Conservation (phyloP, 2,329 filamentous ascomycete species). For the Colletotrichum graminicola region DNA sequence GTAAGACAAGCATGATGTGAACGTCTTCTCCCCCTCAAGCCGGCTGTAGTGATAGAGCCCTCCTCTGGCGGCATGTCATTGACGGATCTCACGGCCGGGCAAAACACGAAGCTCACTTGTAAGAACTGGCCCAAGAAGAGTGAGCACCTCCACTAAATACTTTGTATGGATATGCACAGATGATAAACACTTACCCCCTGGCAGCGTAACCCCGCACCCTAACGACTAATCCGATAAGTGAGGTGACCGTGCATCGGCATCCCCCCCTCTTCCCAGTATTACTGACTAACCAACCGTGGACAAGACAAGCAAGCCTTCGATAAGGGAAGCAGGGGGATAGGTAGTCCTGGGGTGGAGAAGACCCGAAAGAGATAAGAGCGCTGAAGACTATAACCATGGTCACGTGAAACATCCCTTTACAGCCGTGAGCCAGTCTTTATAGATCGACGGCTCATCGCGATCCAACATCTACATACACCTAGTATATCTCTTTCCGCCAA, state of each 20-base stretch:
- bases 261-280: neutral
- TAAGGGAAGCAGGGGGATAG: neutral
- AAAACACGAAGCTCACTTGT: slow-evolving; percentile 24
- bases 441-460: slow-evolving; percentile 18
- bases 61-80: slow-evolving; percentile 52
- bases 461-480: neutral
- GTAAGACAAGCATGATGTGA: slow-evolving; percentile 60
- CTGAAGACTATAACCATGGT: slow-evolving; percentile 2
- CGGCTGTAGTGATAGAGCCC: slow-evolving; percentile 40
- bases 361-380: slow-evolving; percentile 8
- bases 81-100: slow-evolving; percentile 26
- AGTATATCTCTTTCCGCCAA: neutral
- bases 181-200: neutral
- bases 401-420: neutral
- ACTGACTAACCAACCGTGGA: slow-evolving; percentile 4
- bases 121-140: neutral
- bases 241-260: slow-evolving; percentile 15
- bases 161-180: neutral
- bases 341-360: neutral
- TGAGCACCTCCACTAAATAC: slow-evolving; percentile 37
- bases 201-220: slow-evolving; percentile 20
- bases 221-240: slow-evolving; percentile 23
- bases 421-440: neutral
- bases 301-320: neutral
- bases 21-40: slow-evolving; percentile 52